phyloP scores from a whole-genome alignment of 1,284 basidiomycete species.

The Kwoniella shivajii region DNA sequence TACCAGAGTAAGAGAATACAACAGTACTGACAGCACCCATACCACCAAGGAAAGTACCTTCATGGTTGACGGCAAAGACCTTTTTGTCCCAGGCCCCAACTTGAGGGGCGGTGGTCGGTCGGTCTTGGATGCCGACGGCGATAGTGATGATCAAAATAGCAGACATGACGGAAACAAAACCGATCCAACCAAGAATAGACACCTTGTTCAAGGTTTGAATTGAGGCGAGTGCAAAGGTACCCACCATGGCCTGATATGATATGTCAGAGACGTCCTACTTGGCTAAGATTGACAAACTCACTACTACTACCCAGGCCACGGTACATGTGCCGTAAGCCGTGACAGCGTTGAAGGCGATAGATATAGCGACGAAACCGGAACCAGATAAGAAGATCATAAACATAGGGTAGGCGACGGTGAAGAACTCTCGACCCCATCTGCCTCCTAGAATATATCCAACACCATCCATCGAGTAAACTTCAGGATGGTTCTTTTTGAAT shows the following conservation, averaged over 20 bases:
- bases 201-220: slow-evolving; percentile 44
- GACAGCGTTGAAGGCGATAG: slow-evolving; percentile 44
- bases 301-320: slow-evolving; percentile 33
- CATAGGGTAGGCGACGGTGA: slow-evolving; percentile 27
- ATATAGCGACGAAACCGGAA: slow-evolving; percentile 34
- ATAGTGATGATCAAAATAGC: slow-evolving; percentile 39
- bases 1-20: slow-evolving; percentile 43
- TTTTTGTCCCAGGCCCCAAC: slow-evolving; percentile 21
- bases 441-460: slow-evolving; percentile 39
- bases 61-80: slow-evolving; percentile 23
- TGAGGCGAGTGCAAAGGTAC: slow-evolving; percentile 30
- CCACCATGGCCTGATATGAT: slow-evolving; percentile 20
- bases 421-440: slow-evolving; percentile 31
- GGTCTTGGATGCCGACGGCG: slow-evolving; percentile 40
- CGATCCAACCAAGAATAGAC: slow-evolving; percentile 40
- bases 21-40: slow-evolving; percentile 36
- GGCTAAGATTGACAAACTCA: not conserved
- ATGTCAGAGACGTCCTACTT: not conserved
- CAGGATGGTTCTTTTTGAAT: slow-evolving; percentile 39
- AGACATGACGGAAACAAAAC: slow-evolving; percentile 36
- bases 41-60: slow-evolving; percentile 29
- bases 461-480: slow-evolving; percentile 38
- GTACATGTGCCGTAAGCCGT: slow-evolving; percentile 41
- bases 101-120: slow-evolving; percentile 31
- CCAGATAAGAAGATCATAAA: slow-evolving; percentile 35